Percentiles rank a stretch among this genome's conserved stretches.
These are phyloP conservation scores for Gracilaria caudata DNA, from an alignment of 23 red algal genomes.

Conservation along the genomic window DNA sequence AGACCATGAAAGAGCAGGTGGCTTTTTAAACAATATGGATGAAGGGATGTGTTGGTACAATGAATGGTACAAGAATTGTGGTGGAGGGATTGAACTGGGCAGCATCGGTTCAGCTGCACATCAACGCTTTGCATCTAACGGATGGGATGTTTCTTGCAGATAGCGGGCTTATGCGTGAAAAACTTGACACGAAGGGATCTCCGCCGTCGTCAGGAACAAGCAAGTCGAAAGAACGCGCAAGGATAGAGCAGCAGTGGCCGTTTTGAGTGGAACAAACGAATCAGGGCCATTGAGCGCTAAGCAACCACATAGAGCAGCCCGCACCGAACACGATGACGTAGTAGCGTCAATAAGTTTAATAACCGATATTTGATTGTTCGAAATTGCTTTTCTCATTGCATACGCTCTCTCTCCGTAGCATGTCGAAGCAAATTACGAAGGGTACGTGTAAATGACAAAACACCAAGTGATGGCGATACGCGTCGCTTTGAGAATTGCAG, in stretches of 20 bases:
- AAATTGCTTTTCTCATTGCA: not conserved
- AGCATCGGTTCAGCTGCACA: too few species aligned
- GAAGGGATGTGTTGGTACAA: too few species aligned
- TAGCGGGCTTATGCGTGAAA: too few species aligned
- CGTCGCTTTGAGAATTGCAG: not conserved
- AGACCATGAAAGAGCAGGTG: too few species aligned
- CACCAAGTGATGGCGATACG: not conserved
- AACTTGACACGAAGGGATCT: too few species aligned
- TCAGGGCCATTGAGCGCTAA: not conserved
- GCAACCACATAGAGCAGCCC: not conserved
- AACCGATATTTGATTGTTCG: not conserved
- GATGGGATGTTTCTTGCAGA: too few species aligned
- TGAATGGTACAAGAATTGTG: too few species aligned
- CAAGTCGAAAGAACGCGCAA: constrained; percentile 77
- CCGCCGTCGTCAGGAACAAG: constrained; percentile 41
- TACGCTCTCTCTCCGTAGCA: not conserved
- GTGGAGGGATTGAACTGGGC: too few species aligned
- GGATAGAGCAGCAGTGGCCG: constrained; percentile 12
- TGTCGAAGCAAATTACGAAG: not conserved
- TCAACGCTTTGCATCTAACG: too few species aligned
- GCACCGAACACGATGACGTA: not conserved
- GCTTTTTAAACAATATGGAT: too few species aligned
- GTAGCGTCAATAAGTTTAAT: not conserved
- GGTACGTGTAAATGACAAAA: too few species aligned
- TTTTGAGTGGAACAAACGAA: not conserved